These are phyloP conservation scores for Rhodotorula sp. DNA, from an alignment of 1,284 basidiomycete species.

Conservation along the genomic window DNA sequence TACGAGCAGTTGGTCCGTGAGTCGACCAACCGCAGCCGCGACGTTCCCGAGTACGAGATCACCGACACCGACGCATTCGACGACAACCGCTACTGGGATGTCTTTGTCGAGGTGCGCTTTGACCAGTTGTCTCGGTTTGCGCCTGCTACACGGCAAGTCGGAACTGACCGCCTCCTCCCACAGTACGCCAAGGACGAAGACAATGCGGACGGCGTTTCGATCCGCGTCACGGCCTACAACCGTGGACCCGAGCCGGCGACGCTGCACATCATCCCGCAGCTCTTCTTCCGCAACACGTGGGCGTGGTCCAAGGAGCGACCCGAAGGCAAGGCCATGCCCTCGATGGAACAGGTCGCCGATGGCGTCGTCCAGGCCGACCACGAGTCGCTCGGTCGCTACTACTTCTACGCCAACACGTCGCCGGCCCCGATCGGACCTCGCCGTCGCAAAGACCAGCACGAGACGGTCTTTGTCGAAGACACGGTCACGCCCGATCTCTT, in stretches of 20 bases:
- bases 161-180: constrained; percentile 12
- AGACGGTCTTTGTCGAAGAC: constrained; percentile 62
- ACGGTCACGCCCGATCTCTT: constrained; percentile 76
- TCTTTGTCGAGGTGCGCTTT: constrained; percentile 79
- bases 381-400: constrained; percentile 57
- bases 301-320: constrained; percentile 86
- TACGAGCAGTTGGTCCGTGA: constrained; percentile 91
- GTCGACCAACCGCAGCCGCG: constrained; percentile 74
- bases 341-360: constrained; percentile 57
- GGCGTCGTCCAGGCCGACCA: constrained; percentile 71
- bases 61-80: constrained; percentile 90
- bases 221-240: constrained; percentile 95
- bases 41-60: constrained; percentile 89
- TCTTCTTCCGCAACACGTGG: constrained; percentile 98
- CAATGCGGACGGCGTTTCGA: constrained; percentile 79
- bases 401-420: constrained; percentile 86
- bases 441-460: constrained; percentile 55
- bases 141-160: not conserved
- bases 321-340: constrained; percentile 62
- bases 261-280: constrained; percentile 88
- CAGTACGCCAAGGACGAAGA: constrained; percentile 98
- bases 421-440: constrained; percentile 81
- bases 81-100: constrained; percentile 94
- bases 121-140: not conserved
- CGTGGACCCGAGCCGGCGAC: constrained; percentile 94